phyloP scores from a whole-genome alignment of 2,329 filamentous ascomycete genomes.

The Xylaria sp. region DNA sequence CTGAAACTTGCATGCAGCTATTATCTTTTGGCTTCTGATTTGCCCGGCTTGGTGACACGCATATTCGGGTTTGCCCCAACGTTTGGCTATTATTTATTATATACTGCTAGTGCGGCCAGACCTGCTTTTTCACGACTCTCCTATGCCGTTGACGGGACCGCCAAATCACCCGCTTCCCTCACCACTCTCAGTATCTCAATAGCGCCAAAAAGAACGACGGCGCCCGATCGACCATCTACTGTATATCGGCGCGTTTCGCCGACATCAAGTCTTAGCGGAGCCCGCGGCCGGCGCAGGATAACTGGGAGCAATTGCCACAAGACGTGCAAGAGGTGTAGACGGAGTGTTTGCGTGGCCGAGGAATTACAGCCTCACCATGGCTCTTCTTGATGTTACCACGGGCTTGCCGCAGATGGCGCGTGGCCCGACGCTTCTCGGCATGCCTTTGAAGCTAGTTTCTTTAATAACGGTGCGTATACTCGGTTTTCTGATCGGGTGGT shows the following conservation, averaged over 20 bases:
- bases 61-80: constrained; percentile 17
- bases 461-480: constrained; percentile 67
- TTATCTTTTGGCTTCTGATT: constrained; percentile 2
- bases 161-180: background rate
- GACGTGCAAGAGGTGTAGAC: background rate
- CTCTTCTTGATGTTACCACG: constrained; percentile 55
- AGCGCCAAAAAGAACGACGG: background rate
- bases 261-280: background rate
- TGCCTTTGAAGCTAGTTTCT: constrained; percentile 76
- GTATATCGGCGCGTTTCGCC: background rate
- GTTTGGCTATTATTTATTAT: background rate
- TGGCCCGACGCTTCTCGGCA: constrained; percentile 63
- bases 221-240: background rate
- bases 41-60: constrained; percentile 17
- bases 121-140: background rate
- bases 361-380: constrained; percentile 51
- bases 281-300: background rate
- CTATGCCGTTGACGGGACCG: background rate
- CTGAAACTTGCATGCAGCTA: constrained; percentile 34
- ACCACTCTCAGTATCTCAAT: background rate
- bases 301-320: background rate
- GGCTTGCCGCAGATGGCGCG: constrained; percentile 51
- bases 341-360: background rate
- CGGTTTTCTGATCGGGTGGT: background rate
- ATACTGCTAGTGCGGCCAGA: background rate